Evolutionary conservation across 2,329 filamentous ascomycete genomes (phyloP), one percentile per base, ranked within the genome.

Genomic region (Trichoderma pleuroti): DNA sequence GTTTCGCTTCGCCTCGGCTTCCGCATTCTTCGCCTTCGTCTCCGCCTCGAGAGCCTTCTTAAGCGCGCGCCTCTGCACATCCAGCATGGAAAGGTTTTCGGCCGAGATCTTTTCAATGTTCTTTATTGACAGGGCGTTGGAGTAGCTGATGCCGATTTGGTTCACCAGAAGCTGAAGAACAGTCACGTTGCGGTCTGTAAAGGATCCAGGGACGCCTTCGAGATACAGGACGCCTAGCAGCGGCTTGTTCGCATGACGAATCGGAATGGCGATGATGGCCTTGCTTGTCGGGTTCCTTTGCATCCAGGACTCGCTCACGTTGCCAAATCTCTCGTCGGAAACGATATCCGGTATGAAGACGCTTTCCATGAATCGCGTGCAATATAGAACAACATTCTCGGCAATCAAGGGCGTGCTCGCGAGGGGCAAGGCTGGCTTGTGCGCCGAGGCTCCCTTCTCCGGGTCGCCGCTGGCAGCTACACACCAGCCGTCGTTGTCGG

Each of bases 181-280:
- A 2, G 86, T 90, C 28, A 90, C 85, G 72, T 91, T 91, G 28
- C 92, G 87, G 77, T 94, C 91, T 0, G 92, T 94, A 75, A 95
- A 94, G 0, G 90, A 91, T 28, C 91, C 91, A 0, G 92, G 89
- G 57, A 91, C 86, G 28, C 92, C 88, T 80, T 94, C 92, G 4
- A 94, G 86, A 75, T 94, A 94, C 18, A 94, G 84, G 18, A 92
- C 90, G 1, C 92, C 92, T 12, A 94, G 84, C 5, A 94, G 84
- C 8, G 88, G 86, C 65, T 91, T 90, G 36, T 87, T 86, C 5
- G 91, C 92, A 77, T 94, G 92, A 60, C 89, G 84, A 70, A 95
- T 94, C 0, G 92, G 92, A 49, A 94, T 88, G n/a, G 91, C 90
- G 72, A 95, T 94, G 72, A 94, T 89, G 4, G 91, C 89, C 76